phyloP scores from a whole-genome alignment of 345 rosid genomes.

The Eucalyptus pauciflora region DNA sequence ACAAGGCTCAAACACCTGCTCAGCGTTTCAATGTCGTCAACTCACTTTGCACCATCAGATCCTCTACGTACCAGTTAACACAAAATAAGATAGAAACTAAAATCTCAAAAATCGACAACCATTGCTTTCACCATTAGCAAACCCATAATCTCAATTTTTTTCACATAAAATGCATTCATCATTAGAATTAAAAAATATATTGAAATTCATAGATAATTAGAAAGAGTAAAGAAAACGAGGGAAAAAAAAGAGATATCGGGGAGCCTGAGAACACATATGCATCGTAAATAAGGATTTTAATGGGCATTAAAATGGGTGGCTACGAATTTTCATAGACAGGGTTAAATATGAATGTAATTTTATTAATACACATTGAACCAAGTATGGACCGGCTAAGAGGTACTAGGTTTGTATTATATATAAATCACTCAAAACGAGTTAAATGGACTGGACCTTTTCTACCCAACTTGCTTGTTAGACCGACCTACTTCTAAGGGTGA shows the following conservation, averaged over 20 bases:
- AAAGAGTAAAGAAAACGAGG: not conserved
- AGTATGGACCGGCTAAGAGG: not conserved
- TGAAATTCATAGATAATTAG: not conserved
- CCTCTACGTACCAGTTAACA: not conserved
- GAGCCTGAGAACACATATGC: not conserved
- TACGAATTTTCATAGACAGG: no score
- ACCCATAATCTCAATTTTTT: not conserved
- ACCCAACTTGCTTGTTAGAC: not conserved
- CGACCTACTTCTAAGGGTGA: not conserved
- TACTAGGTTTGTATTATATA: no score
- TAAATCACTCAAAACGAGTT: not conserved
- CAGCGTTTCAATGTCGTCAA: not conserved
- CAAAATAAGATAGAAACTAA: not conserved
- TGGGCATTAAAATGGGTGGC: not conserved
- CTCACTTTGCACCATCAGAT: not conserved
- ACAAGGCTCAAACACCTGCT: constrained; percentile 44
- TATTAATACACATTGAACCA: no score
- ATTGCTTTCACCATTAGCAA: not conserved
- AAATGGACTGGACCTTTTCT: not conserved
- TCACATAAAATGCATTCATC: not conserved
- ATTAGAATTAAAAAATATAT: no score
- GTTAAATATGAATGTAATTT: no score
- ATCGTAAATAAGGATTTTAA: not conserved
- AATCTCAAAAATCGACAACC: not conserved
- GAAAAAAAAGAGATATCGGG: no score